A percentile compares a stretch with the other conserved stretches of the same genome.
These are phyloP conservation scores for Chlorella sp. DNA, from an alignment of 139 green algal genomes.

Conservation along the genomic window DNA sequence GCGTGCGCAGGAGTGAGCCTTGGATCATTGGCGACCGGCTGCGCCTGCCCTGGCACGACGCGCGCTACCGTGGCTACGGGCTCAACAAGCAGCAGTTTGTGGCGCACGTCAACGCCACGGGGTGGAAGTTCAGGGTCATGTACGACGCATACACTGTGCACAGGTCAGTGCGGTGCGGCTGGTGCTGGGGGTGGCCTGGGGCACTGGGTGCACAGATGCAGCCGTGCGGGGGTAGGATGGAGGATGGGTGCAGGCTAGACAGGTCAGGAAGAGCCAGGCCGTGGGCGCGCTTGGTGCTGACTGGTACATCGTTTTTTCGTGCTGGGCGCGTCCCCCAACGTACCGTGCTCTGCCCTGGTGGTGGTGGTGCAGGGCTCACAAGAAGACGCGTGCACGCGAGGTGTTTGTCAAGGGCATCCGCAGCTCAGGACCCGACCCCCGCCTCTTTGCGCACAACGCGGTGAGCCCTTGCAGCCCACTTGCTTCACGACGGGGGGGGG, in stretches of 20 bases:
- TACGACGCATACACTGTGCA: background rate
- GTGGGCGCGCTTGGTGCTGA: too few relatives aligned
- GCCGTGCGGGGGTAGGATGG: too few relatives aligned
- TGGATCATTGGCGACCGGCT: conserved; percentile 1
- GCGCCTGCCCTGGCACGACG: background rate
- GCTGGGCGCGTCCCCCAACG: too few relatives aligned
- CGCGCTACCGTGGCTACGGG: background rate
- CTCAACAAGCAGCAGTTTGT: background rate
- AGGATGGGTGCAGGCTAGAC: too few relatives aligned
- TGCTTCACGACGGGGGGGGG: background rate
- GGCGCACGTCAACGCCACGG: background rate
- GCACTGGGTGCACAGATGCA: too few relatives aligned
- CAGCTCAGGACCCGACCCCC: background rate
- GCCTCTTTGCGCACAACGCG: background rate
- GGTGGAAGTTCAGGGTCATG: background rate
- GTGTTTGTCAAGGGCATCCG: background rate
- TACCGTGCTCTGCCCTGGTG: too few relatives aligned
- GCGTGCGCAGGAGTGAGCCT: conserved; percentile 1
- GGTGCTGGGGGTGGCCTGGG: too few relatives aligned
- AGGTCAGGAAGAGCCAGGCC: too few relatives aligned
- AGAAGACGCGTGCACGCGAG: background rate
- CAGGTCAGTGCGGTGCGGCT: background rate
- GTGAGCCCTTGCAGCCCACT: background rate
- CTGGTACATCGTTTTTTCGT: too few relatives aligned
- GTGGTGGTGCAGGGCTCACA: background rate